Percentiles rank a stretch among this genome's conserved stretches.
phyloP scores from a whole-genome alignment of 1,284 basidiomycete genomes.

The Cutaneotrichosporon dermatis region DNA sequence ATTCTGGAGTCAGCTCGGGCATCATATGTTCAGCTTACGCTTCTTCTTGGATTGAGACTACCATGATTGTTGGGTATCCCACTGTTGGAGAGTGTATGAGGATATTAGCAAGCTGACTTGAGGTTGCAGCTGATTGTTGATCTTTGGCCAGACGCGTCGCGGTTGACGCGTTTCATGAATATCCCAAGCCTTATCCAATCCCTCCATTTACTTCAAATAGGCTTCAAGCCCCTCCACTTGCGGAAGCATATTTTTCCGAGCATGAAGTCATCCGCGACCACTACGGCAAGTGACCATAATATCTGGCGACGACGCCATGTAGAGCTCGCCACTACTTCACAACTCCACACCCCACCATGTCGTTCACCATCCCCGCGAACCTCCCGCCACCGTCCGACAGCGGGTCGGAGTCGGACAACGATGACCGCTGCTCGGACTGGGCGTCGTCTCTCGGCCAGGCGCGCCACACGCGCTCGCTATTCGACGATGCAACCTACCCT shows the following conservation, averaged over 20 bases:
- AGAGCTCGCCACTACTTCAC: too few species aligned
- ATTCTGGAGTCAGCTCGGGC: slow-evolving; percentile 9
- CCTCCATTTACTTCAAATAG: too few species aligned
- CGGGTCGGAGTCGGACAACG: slow-evolving; percentile 21
- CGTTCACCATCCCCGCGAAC: slow-evolving; percentile 17
- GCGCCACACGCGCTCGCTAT: slow-evolving; percentile 64
- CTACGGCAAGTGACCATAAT: background rate
- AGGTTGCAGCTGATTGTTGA: too few species aligned
- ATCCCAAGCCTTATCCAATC: too few species aligned
- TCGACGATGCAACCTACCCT: slow-evolving; percentile 63
- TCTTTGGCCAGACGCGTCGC: too few species aligned
- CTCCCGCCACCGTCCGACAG: slow-evolving; percentile 16
- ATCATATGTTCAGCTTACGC: slow-evolving; percentile 1
- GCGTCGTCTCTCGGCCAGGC: slow-evolving; percentile 40
- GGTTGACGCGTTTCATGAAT: too few species aligned
- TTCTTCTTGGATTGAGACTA: slow-evolving; percentile 8
- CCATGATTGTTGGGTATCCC: slow-evolving; percentile 6
- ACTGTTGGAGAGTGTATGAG: too few species aligned
- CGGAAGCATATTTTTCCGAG: slow-evolving; percentile 8
- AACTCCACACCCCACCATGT: slow-evolving; percentile 10
- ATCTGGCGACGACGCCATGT: background rate
- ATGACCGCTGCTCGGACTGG: slow-evolving; percentile 42
- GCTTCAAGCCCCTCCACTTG: background rate
- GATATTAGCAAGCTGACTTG: too few species aligned
- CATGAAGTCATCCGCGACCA: background rate